phyloP scores from a whole-genome alignment of 2,329 filamentous ascomycete species.

The Pestalotiopsis sp. region DNA sequence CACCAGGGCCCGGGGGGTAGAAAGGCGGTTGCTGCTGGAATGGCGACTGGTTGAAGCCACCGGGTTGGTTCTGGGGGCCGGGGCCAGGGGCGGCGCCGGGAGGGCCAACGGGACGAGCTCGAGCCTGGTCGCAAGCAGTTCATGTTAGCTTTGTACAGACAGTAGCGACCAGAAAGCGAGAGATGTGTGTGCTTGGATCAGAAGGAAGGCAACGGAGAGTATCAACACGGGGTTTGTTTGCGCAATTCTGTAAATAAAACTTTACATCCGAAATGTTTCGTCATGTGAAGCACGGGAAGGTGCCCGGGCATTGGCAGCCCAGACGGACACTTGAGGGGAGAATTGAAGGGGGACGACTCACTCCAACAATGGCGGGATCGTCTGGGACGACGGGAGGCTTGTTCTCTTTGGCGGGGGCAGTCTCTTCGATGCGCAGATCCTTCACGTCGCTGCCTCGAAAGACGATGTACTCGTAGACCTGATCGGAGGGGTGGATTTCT shows the following conservation, averaged over 20 bases:
- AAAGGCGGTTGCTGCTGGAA: conserved; percentile 50
- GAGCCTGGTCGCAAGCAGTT: conserved; percentile 34
- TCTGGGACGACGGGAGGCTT: conserved; percentile 81
- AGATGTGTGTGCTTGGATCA: conserved; percentile 58
- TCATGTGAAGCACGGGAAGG: conserved; percentile 60
- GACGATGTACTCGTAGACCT: conserved; percentile 97
- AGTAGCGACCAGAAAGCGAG: background rate
- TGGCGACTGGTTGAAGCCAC: conserved; percentile 45
- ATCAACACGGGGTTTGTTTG: conserved; percentile 90
- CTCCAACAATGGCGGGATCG: conserved; percentile 94
- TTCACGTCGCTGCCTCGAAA: conserved; percentile 99
- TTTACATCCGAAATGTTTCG: conserved; percentile 99
- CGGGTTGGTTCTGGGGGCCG: conserved; percentile 31
- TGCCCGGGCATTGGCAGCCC: conserved; percentile 20
- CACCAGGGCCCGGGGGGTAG: conserved; percentile 55
- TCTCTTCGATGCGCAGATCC: conserved; percentile 90
- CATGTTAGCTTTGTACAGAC: conserved; percentile 28
- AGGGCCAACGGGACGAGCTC: conserved; percentile 36
- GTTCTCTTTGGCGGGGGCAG: conserved; percentile 73
- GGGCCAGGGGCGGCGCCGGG: conserved; percentile 28
- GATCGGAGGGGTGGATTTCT: conserved; percentile 82
- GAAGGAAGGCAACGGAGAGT: conserved; percentile 99
- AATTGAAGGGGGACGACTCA: conserved; percentile 62
- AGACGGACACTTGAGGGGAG: conserved; percentile 17
- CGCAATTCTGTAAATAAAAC: conserved; percentile 83